phyloP scores from a whole-genome alignment of 768 basidiomycete species.

The Rhodotorula paludigena region DNA sequence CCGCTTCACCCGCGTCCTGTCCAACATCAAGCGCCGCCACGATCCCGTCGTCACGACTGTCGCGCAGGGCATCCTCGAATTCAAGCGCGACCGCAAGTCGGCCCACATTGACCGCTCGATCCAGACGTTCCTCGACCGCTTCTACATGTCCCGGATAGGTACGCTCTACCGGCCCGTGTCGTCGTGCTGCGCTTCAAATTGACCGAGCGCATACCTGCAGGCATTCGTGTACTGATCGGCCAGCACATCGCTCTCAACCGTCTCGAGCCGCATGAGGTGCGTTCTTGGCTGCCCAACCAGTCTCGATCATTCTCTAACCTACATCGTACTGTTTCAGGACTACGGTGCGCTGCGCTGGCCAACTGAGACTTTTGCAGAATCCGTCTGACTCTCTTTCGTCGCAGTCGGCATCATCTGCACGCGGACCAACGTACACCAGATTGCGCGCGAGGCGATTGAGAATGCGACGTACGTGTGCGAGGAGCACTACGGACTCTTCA shows the following conservation, averaged over 20 bases:
- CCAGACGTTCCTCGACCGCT: conserved; percentile 81
- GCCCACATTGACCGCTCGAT: conserved; percentile 72
- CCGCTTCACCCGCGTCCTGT: conserved; percentile 77
- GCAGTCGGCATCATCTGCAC: conserved; percentile 98
- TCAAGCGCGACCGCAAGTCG: conserved; percentile 65
- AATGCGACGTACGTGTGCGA: conserved; percentile 82
- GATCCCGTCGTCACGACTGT: conserved; percentile 97
- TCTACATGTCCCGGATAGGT: conserved; percentile 91
- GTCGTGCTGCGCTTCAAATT: not conserved
- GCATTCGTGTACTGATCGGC: conserved; percentile 85
- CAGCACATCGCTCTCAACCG: conserved; percentile 76
- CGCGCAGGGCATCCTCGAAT: conserved; percentile 88
- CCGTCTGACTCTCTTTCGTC: not conserved
- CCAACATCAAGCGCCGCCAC: conserved; percentile 86
- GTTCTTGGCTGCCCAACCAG: no score
- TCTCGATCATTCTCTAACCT: no score
- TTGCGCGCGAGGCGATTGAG: conserved; percentile 96
- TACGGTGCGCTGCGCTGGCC: conserved; percentile 17
- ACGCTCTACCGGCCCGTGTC: not conserved
- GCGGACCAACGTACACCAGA: conserved; percentile 90
- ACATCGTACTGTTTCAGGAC: no score
- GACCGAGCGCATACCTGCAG: conserved; percentile 25
- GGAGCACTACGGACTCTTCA: conserved; percentile 90
- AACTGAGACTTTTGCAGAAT: rapidly evolving
- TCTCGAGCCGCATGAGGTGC: conserved; percentile 64